Conservation (phyloP, 306 rosid genomes). For the Begonia loranthoides region DNA sequence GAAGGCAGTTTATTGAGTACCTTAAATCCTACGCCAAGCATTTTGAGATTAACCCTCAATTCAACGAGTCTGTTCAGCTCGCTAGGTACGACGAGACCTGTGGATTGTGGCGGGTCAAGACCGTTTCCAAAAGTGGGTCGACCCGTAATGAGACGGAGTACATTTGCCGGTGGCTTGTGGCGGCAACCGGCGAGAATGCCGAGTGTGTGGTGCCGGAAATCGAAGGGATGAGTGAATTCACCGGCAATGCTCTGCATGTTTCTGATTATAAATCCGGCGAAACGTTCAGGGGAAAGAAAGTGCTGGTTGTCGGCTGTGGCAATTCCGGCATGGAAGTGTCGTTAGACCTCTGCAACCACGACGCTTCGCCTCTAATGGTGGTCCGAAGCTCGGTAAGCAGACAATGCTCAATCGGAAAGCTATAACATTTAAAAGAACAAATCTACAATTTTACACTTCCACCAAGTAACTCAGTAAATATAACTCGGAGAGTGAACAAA, state of each 20-base stretch:
- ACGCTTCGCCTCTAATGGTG: slow-evolving; percentile 71
- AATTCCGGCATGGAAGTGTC: slow-evolving; percentile 97
- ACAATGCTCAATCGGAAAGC: not conserved
- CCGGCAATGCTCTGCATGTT: slow-evolving; percentile 62
- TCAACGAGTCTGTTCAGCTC: slow-evolving; percentile 55
- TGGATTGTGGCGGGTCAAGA: slow-evolving; percentile 62
- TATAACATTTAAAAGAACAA: not conserved
- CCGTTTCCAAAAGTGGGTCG: slow-evolving; percentile 17
- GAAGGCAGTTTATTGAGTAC: slow-evolving; percentile 58
- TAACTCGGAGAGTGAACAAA: no score
- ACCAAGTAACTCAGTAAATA: no score
- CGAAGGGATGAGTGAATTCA: slow-evolving; percentile 46
- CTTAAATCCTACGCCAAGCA: slow-evolving; percentile 47
- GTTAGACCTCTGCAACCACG: slow-evolving; percentile 73
- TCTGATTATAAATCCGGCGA: slow-evolving; percentile 76
- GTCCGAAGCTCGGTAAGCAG: slow-evolving; percentile 83
- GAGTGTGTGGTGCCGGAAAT: slow-evolving; percentile 66
- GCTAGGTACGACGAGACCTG: slow-evolving; percentile 61
- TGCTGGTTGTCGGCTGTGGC: slow-evolving; percentile 83
- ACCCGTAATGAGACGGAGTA: slow-evolving; percentile 42
- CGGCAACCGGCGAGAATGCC: slow-evolving; percentile 95
- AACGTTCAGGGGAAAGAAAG: slow-evolving; percentile 58
- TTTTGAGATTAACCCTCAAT: slow-evolving; percentile 57
- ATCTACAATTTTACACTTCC: not conserved
- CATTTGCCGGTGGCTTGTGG: slow-evolving; percentile 70